Base-by-base conservation (phyloP, 2,329 filamentous ascomycete genomes). In the Fusarium sp. region DNA sequence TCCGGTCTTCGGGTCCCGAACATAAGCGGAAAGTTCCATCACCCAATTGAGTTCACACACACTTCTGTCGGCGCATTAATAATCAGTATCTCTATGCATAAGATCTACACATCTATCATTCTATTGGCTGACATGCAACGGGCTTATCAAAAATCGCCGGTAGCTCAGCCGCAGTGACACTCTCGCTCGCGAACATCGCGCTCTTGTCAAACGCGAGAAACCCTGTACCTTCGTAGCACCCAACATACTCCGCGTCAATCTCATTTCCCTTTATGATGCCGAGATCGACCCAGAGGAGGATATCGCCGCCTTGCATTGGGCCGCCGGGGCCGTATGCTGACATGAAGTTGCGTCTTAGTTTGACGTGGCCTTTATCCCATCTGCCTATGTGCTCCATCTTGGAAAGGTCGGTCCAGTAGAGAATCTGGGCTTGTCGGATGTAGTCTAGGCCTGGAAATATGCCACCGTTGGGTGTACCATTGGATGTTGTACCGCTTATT, bases 121-220 rank as follows among this genome's bases (percentile, higher is more conserved):
- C 58, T 3, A 61, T 57, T n/a, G 58, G 58, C 39, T n/a, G 20
- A 57, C 49, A 57, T 4, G 58, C 18, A n/a, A 38, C n/a, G 2
- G 58, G 50, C 25, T 31, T 38, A 15, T 61, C 22, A 13, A 61
- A 61, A n/a, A 61, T 45, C 20, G 20, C 20, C 6, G 58, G 58
- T 14, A 61, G 18, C 39, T 61, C 50, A 17, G 58, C 25, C 7
- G 33, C 31, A 25, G 50, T 14, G 17, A 61, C 58, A 0, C 9
- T 44, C 25, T 29, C n/a, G 18, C 50, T 57, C 20, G 31, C 39
- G 33, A 61, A 61, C 8, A 31, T 74, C 65, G 36, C 36, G 27
- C 49, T 41, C 22, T 65, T n/a, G 82, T 65, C 68, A 41, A 68
- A 68, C 18, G 55, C 68, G 35, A 68, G 18, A 39, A 72, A 72